These are phyloP conservation scores for Cadophora sp. DNA, from an alignment of 2,329 filamentous ascomycete genomes.

Conservation along the genomic window DNA sequence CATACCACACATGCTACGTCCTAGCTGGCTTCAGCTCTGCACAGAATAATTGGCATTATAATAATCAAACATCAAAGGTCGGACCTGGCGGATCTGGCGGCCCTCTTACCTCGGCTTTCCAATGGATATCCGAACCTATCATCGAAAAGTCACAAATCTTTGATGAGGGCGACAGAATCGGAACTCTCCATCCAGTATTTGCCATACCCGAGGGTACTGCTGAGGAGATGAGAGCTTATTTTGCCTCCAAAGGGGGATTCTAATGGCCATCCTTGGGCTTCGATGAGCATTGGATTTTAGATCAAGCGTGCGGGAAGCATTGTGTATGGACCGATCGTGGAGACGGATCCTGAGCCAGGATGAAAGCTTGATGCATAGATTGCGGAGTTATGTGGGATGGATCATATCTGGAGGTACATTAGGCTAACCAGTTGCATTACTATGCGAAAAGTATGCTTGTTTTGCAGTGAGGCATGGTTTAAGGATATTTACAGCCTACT, in stretches of 20 bases:
- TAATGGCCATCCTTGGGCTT: constrained; percentile 16
- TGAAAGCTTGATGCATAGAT: background rate
- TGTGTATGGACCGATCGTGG: background rate
- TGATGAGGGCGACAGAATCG: constrained; percentile 73
- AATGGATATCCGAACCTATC: constrained; percentile 50
- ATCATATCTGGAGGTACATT: background rate
- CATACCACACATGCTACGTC: constrained; percentile 93
- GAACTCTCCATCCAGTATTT: constrained; percentile 81
- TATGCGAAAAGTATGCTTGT: background rate
- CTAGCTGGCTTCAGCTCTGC: constrained; percentile 84
- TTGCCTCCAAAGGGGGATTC: constrained; percentile 40
- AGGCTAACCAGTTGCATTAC: background rate
- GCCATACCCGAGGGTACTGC: constrained; percentile 72
- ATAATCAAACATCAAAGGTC: constrained; percentile 44
- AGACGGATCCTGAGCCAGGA: background rate
- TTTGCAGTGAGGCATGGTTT: background rate
- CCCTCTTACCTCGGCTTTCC: constrained; percentile 44
- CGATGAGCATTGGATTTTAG: background rate
- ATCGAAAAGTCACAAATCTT: constrained; percentile 66
- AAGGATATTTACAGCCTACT: background rate
- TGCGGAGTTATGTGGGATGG: background rate
- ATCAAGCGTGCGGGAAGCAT: background rate
- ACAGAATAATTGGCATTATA: constrained; percentile 70
- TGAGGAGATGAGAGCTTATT: constrained; percentile 42
- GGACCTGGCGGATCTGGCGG: constrained; percentile 43